Percentiles rank a stretch among this genome's conserved stretches.
These are phyloP conservation scores for Halteria grandinella DNA, from an alignment of 73 alveolate genomes.

Conservation along the genomic window DNA sequence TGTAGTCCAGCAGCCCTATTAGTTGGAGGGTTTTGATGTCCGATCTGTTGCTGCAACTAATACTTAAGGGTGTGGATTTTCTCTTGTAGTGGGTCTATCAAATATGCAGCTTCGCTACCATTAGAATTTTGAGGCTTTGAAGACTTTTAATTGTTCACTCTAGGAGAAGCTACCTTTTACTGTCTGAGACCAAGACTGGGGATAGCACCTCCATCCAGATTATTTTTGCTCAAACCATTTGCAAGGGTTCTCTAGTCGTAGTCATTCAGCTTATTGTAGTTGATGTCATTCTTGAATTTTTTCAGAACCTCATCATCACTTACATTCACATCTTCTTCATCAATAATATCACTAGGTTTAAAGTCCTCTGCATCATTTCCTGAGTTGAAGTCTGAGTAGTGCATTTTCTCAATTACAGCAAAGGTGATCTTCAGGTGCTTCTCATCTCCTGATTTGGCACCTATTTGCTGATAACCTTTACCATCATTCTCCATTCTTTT, in stretches of 20 bases:
- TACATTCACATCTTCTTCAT: slow-evolving; percentile 15
- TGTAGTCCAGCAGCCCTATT: too few relatives aligned
- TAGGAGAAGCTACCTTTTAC: not conserved
- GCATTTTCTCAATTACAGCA: slow-evolving; percentile 44
- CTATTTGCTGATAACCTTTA: not conserved
- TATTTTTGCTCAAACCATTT: not conserved
- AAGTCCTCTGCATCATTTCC: slow-evolving; percentile 56
- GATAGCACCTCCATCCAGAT: not conserved
- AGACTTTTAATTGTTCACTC: not conserved
- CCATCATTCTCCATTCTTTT: not conserved
- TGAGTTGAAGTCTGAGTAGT: slow-evolving; percentile 42
- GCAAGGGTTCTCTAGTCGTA: too few relatives aligned
- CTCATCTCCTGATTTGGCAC: slow-evolving; percentile 11
- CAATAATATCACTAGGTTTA: slow-evolving; percentile 59
- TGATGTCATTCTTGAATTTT: not conserved
- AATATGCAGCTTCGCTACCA: not conserved
- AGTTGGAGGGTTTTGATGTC: too few relatives aligned
- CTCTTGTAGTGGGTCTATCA: too few relatives aligned
- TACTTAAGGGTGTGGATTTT: too few relatives aligned
- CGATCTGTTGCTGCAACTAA: too few relatives aligned
- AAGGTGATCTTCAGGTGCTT: slow-evolving; percentile 45
- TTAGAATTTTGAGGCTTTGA: not conserved
- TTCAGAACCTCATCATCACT: slow-evolving; percentile 47
- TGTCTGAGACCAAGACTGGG: not conserved
- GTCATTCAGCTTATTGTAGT: too few relatives aligned